Evolutionary conservation across 768 basidiomycete genomes (phyloP).

Genomic region (Crepidotus variabilis): DNA sequence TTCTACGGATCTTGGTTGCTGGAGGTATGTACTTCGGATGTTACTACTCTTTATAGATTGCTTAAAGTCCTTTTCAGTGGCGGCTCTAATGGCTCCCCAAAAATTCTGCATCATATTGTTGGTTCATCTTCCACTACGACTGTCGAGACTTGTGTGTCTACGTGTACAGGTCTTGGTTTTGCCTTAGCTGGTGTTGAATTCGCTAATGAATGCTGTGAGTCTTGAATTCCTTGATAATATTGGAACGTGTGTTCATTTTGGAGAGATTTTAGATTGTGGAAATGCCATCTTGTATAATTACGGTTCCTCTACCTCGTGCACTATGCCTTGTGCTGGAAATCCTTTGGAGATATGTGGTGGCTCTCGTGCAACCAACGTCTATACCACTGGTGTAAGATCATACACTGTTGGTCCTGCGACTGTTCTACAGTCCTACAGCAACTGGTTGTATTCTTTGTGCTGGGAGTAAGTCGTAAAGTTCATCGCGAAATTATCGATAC

Average conservation of each 20-base stretch:
- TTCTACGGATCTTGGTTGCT: too few relatives aligned
- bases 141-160: neutral
- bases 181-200: conserved; percentile 35
- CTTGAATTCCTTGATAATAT: neutral
- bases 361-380: conserved; percentile 24
- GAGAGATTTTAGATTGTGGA: conserved; percentile 49
- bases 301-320: conserved; percentile 41
- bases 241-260: neutral
- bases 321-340: conserved; percentile 56
- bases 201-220: conserved; percentile 23
- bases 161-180: neutral
- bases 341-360: conserved; percentile 55
- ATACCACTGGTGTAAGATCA: neutral
- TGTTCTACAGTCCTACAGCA: neutral
- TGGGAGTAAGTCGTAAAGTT: neutral
- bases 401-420: neutral
- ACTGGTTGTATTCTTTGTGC: neutral
- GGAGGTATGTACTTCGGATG: too few relatives aligned
- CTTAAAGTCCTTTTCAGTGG: neutral
- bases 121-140: neutral
- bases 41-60: too few relatives aligned
- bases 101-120: neutral
- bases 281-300: conserved; percentile 45
- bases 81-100: neutral
- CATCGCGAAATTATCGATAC: too few relatives aligned